Evolutionary conservation across 768 basidiomycete species (phyloP), one percentile per base, ranked within the genome.

Genomic region (Trametes villosa): DNA sequence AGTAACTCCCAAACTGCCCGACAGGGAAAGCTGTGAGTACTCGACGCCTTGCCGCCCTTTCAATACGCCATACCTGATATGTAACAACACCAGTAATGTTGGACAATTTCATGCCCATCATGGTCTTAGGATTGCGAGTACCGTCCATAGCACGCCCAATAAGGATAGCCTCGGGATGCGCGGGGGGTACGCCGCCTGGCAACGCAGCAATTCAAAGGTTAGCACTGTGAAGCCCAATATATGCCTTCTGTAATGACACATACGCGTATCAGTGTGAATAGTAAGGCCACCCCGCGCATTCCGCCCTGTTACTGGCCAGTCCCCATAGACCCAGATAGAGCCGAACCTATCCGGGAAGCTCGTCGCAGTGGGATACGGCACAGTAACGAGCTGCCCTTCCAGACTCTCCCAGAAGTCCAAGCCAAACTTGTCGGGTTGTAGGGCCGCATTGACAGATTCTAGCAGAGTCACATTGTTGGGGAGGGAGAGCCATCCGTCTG

Each of bases 361-460:
- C 6, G 81, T 66, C 4, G 81, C 77, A 6, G 75, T 70, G 2
- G 86, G 85, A 4, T 71, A 74, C 4, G 76, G 80, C 24, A 86
- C 74, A 0, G 78, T 79, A 24, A 88, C 85, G 3, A 87, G 72
- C 65, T 83, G 80, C 2, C 85, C 84, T 60, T 85, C 82, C 11
- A 88, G 76, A 65, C 82, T 84, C 67, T 83, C 79, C 85, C 85
- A 88, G 66, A 88, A 87, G 67, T 87, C 86, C 33, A 86, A 68
- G 8, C 85, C 86, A 58, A 75, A 86, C 44, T 75, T 70, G 27
- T 80, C 75, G 2, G 85, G 85, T 52, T 79, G 77, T 38, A 86
- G 68, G 6, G 77, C 77, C 8, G 78, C 72, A 62, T 87, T 82
- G 5, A 77, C 74, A 1, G 65, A 64, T 52, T 82, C 78, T 29